Conservation (phyloP, 805 yeast genomes). For the Myxozyma udenii region DNA sequence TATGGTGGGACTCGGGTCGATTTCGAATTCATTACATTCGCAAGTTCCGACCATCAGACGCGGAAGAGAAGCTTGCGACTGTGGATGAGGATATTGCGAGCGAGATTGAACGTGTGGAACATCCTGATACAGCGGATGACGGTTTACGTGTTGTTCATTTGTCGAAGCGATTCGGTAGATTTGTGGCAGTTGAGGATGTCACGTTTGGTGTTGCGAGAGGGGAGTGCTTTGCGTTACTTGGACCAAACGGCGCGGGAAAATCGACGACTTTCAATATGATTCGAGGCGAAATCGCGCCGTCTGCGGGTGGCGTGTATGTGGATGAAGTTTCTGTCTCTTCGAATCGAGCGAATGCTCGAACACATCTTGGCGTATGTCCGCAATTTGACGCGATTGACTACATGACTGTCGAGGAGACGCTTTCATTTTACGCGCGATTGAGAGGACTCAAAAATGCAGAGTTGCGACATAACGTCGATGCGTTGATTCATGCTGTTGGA, state of each 20-base stretch:
- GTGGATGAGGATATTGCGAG: conserved; percentile 28
- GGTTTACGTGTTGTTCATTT: conserved; percentile 37
- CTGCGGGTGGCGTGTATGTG: conserved; percentile 34
- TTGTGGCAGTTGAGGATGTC: conserved; percentile 37
- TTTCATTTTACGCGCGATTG: conserved; percentile 37
- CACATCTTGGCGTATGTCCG: conserved; percentile 40
- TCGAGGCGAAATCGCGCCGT: conserved; percentile 38
- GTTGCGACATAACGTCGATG: conserved; percentile 34
- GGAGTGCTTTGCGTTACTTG: conserved; percentile 40
- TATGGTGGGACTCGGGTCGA: conserved; percentile 39
- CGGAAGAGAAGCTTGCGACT: conserved; percentile 15
- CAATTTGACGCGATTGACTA: conserved; percentile 42
- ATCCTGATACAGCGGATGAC: conserved; percentile 4
- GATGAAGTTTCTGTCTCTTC: conserved; percentile 32
- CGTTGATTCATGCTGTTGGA: conserved; percentile 38
- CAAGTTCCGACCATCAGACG: conserved; percentile 25
- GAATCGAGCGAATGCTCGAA: conserved; percentile 35
- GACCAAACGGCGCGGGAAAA: conserved; percentile 43
- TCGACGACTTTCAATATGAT: conserved; percentile 40
- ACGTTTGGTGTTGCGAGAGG: conserved; percentile 37
- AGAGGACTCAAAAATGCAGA: conserved; percentile 33
- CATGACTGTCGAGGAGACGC: conserved; percentile 36
- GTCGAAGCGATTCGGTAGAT: conserved; percentile 30
- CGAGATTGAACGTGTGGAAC: conserved; percentile 32
- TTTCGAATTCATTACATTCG: conserved; percentile 31